phyloP scores from a whole-genome alignment of 805 yeast species.

The Lachancea meyersii region DNA sequence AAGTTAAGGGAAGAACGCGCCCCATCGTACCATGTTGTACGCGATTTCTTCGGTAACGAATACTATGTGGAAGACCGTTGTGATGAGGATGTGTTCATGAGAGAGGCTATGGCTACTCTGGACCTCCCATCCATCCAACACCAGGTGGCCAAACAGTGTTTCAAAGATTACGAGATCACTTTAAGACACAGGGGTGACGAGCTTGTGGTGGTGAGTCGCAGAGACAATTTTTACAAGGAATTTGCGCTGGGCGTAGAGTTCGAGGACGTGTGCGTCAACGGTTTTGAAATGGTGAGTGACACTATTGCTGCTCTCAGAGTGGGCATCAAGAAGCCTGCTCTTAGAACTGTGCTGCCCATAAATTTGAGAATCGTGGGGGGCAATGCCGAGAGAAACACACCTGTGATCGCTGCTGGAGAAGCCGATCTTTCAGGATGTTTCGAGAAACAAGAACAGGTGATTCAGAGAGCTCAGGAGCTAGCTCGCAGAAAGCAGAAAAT shows the following conservation, averaged over 20 bases:
- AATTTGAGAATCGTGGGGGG: not conserved
- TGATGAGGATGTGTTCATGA: constrained; percentile 17
- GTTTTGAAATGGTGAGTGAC: constrained; percentile 18
- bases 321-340: constrained; percentile 3
- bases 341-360: not conserved
- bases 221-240: constrained; percentile 18
- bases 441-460: too few species aligned
- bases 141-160: constrained; percentile 22
- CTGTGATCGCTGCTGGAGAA: too few species aligned
- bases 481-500: constrained; percentile 1
- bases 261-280: constrained; percentile 21
- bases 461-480: not conserved
- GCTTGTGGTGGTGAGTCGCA: constrained; percentile 18
- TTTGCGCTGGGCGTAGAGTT: constrained; percentile 18
- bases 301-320: constrained; percentile 4
- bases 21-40: constrained; percentile 22
- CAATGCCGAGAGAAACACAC: not conserved
- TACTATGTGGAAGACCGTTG: constrained; percentile 27
- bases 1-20: constrained; percentile 17
- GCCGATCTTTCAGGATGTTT: too few species aligned
- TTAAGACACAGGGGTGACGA: constrained; percentile 24
- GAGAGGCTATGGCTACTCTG: constrained; percentile 17
- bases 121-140: constrained; percentile 18
- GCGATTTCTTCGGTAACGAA: constrained; percentile 28
- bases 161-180: constrained; percentile 27